phyloP scores from a whole-genome alignment of 805 yeast species.

The Zygosaccharomyces pseudorouxii region DNA sequence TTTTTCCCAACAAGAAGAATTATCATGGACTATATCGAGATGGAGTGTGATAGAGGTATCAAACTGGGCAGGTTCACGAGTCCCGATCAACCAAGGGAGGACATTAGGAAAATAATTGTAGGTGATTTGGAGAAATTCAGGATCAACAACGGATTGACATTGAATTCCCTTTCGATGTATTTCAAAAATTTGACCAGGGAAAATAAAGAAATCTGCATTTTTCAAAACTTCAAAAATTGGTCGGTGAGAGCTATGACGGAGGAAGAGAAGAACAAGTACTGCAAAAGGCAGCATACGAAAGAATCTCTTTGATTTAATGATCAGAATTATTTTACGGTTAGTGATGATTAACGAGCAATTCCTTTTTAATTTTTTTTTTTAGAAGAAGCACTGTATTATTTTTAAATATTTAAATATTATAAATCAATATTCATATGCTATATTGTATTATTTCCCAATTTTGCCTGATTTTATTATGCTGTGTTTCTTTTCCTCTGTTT shows the following conservation, averaged over 20 bases:
- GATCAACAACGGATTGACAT: slow-evolving; percentile 31
- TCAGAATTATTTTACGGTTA: not conserved
- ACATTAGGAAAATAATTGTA: slow-evolving; percentile 31
- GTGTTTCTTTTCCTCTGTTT: not conserved
- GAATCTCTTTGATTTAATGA: slow-evolving; percentile 1
- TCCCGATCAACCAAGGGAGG: slow-evolving; percentile 30
- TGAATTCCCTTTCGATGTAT: slow-evolving; percentile 34
- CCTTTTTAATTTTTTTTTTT: not conserved
- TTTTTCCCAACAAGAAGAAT: slow-evolving; percentile 38
- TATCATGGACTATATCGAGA: slow-evolving; percentile 38
- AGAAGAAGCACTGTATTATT: not conserved
- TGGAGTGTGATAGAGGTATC: slow-evolving; percentile 34
- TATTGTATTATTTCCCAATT: not conserved
- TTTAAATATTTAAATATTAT: not conserved
- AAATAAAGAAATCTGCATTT: slow-evolving; percentile 32
- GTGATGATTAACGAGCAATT: slow-evolving; percentile 4
- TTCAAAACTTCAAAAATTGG: slow-evolving; percentile 32
- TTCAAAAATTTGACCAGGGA: slow-evolving; percentile 32
- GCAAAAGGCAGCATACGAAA: slow-evolving; percentile 28
- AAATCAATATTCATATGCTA: not conserved
- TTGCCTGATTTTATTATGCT: not conserved
- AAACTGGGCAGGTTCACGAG: slow-evolving; percentile 31
- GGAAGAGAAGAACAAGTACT: slow-evolving; percentile 30
- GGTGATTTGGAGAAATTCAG: slow-evolving; percentile 37
- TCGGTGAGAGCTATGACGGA: slow-evolving; percentile 29